phyloP scores from a whole-genome alignment of 805 yeast species.

The Diddensiella santjacobensis region DNA sequence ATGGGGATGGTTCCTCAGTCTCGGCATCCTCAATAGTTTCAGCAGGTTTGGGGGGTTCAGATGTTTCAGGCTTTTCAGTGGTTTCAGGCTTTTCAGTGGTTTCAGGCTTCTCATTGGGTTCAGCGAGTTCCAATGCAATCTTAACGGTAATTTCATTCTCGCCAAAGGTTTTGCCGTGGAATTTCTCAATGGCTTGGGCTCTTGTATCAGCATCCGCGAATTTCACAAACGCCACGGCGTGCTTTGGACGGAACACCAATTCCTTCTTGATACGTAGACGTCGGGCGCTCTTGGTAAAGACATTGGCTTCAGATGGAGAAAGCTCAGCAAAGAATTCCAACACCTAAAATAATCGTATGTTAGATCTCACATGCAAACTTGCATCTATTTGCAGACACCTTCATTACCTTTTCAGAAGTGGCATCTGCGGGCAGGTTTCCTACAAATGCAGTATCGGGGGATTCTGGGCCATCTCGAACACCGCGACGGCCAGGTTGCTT shows the following conservation, averaged over 20 bases:
- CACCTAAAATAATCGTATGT: slow-evolving; percentile 32
- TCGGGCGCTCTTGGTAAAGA: slow-evolving; percentile 19
- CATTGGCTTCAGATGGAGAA: slow-evolving; percentile 34
- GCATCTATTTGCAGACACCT: no score
- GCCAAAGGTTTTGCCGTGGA: slow-evolving; percentile 60
- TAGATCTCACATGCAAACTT: no score
- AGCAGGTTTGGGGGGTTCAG: slow-evolving; percentile 3
- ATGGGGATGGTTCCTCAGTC: slow-evolving; percentile 5
- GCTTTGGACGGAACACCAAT: slow-evolving; percentile 19
- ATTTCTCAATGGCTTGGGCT: slow-evolving; percentile 63
- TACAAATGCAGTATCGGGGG: slow-evolving; percentile 57
- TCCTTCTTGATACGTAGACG: slow-evolving; percentile 14
- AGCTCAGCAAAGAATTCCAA: slow-evolving; percentile 37
- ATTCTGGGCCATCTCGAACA: slow-evolving; percentile 50
- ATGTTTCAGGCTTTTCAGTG: slow-evolving; percentile 8
- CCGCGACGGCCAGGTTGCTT: slow-evolving; percentile 39
- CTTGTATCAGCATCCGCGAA: slow-evolving; percentile 61
- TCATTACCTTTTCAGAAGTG: slow-evolving; percentile 33
- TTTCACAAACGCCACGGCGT: slow-evolving; percentile 50
- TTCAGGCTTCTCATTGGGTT: slow-evolving; percentile 25
- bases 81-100: slow-evolving; percentile 12
- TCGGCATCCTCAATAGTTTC: slow-evolving; percentile 9
- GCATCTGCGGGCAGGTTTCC: slow-evolving; percentile 55
- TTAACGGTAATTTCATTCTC: slow-evolving; percentile 67
- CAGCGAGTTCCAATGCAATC: slow-evolving; percentile 60